Evolutionary conservation across 305 asterid species (phyloP).

Genomic region (Solanum aculeatissimum): DNA sequence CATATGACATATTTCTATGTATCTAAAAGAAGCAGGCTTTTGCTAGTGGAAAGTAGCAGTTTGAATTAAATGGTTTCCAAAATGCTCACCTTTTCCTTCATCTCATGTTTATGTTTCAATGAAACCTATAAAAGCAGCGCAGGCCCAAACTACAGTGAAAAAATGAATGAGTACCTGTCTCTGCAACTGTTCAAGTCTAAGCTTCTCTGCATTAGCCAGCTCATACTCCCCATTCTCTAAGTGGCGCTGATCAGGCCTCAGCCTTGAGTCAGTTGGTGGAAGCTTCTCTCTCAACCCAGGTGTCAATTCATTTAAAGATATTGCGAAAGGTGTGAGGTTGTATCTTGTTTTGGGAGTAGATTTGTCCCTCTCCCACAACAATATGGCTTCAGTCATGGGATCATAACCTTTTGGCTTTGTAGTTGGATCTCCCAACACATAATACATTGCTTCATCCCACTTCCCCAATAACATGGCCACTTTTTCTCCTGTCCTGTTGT

Average conservation of each 20-base stretch:
- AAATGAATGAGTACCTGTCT: conserved; percentile 55
- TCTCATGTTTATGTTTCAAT: not conserved
- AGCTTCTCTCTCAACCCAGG: conserved; percentile 60
- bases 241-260: conserved; percentile 95
- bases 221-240: conserved; percentile 96
- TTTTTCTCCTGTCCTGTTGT: conserved; percentile 90
- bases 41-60: not conserved
- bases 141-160: conserved; percentile 2
- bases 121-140: not conserved
- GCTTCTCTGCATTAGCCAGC: conserved; percentile 88
- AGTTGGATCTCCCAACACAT: conserved; percentile 86
- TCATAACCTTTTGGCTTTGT: conserved; percentile 89
- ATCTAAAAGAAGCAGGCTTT: not conserved
- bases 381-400: conserved; percentile 89
- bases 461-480: conserved; percentile 87
- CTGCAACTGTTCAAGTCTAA: conserved; percentile 93
- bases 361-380: conserved; percentile 93
- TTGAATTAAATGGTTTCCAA: not conserved
- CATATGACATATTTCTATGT: not conserved
- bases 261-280: conserved; percentile 90
- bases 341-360: conserved; percentile 74
- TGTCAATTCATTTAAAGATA: conserved; percentile 84
- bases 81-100: not conserved
- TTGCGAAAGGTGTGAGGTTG: conserved; percentile 88
- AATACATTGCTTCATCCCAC: conserved; percentile 98